Conservation (phyloP, 179 eudicot genomes). For the Heliamphora ciliata region DNA sequence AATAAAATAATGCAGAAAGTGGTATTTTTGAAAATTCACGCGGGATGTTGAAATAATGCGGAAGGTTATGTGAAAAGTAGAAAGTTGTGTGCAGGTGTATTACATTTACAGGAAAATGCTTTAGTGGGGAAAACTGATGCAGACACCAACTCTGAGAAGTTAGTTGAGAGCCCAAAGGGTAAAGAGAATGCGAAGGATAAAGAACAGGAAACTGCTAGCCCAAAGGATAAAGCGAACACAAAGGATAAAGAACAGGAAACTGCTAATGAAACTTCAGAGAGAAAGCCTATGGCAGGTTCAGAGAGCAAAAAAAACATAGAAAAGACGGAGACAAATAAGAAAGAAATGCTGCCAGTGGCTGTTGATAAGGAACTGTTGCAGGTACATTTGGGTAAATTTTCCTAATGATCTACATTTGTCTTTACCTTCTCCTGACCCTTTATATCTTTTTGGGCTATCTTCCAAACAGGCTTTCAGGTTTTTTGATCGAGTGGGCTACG, state of each 20-base stretch:
- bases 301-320: slow-evolving; percentile 29
- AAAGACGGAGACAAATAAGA: slow-evolving; percentile 32
- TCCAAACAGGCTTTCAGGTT: slow-evolving; percentile 89
- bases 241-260: slow-evolving; percentile 31
- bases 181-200: slow-evolving; percentile 21
- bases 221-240: slow-evolving; percentile 13
- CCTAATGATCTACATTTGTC: neutral
- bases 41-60: too few species aligned
- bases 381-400: slow-evolving; percentile 30
- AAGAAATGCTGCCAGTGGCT: slow-evolving; percentile 22
- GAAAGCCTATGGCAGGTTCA: slow-evolving; percentile 19
- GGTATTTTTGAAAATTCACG: too few species aligned
- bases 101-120: slow-evolving; percentile 27
- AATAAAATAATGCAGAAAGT: too few species aligned
- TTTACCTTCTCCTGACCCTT: neutral
- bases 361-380: slow-evolving; percentile 72
- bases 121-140: slow-evolving; percentile 22
- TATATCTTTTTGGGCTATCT: neutral
- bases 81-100: too few species aligned
- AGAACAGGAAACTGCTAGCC: slow-evolving; percentile 26
- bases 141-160: slow-evolving; percentile 31
- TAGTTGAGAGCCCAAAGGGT: neutral
- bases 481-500: slow-evolving; percentile 85
- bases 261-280: slow-evolving; percentile 29
- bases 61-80: too few species aligned